Evolutionary conservation across 495 filamentous ascomycete genomes (phyloP), one percentile per base, ranked within the genome.

Genomic region (Penicillium alfredii): DNA sequence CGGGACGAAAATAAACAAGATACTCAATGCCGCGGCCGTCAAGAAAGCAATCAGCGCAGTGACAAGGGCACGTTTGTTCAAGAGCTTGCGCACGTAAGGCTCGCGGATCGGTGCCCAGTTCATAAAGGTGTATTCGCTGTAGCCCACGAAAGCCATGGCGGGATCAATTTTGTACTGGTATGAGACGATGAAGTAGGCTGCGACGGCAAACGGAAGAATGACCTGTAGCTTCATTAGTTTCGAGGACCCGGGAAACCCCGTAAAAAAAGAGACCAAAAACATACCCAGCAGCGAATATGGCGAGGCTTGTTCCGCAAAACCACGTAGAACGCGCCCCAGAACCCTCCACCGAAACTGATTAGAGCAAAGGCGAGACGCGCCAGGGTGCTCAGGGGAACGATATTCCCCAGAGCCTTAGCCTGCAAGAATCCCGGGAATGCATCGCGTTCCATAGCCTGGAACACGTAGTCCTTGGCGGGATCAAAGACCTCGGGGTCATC

Each of bases 391-490:
- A 89, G 73, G 4, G 89, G 92, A 13, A 97, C 86, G 1, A 98
- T 69, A 53, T 98, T 98, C 25, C 93, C 93, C 9, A 98, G 73
- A 5, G 89, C 92, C 66, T 96, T 96, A 51, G 84, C 81, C 49
- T 87, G 80, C 44, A 98, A 75, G 70, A 98, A 98, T 14, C 89
- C 89, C 3, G 92, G 92, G 62, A 95, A 98, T 9, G 92, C 92
- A 64, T 97, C 92, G 26, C 93, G 80, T 62, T 99, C 92, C 93
- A 99, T 99, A 3, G 92, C 92, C 56, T 97, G 93, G 62, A 96
- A 99, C 30, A 95, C 90, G 56, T 97, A 99, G 65, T 99, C 93
- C 62, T 97, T 97, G 16, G 92, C 92, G 2, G 83, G 80, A 56
- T 96, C 90, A 45, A 99, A 99, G 8, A 99, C 80, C 56, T 97